These are phyloP conservation scores for Fusarium kyushuense DNA, from an alignment of 2,329 filamentous ascomycete genomes.

Conservation along the genomic window DNA sequence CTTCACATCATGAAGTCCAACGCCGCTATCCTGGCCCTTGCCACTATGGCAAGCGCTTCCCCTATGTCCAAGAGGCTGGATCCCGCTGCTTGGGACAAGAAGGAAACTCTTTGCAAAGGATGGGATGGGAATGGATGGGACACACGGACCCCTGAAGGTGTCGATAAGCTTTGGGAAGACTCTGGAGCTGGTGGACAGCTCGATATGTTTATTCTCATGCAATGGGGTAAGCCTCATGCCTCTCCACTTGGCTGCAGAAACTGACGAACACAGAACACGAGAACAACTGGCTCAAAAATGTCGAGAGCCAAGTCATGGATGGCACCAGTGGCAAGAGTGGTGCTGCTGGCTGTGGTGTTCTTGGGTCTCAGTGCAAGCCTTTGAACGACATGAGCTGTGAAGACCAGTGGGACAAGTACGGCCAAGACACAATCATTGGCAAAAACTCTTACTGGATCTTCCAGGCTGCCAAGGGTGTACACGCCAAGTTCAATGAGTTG, in stretches of 20 bases:
- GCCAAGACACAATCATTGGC: not conserved
- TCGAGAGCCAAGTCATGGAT: constrained; percentile 7
- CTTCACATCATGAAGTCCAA: constrained; percentile 17
- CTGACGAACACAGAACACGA: constrained; percentile 20
- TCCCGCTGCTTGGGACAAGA: not conserved
- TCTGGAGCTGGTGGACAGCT: constrained; percentile 5
- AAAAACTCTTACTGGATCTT: constrained; percentile 30
- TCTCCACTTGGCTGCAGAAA: not conserved
- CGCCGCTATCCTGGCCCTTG: constrained; percentile 2
- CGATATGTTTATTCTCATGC: constrained; percentile 6
- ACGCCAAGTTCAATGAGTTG: constrained; percentile 9
- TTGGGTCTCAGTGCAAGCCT: constrained; percentile 4
- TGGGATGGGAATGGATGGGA: constrained; percentile 19
- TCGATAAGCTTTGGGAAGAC: constrained; percentile 15
- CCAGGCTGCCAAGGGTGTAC: constrained; percentile 20
- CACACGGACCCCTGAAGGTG: constrained; percentile 19
- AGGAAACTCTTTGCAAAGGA: constrained; percentile 18
- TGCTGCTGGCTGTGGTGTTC: constrained; percentile 1
- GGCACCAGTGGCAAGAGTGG: constrained; percentile 20
- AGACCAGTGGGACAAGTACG: constrained; percentile 15
- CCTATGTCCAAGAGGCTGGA: constrained; percentile 2
- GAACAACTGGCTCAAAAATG: constrained; percentile 26
- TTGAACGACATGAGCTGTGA: constrained; percentile 15
- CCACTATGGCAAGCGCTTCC: not conserved
- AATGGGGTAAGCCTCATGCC: constrained; percentile 9